Percentiles rank a stretch among this genome's conserved stretches.
Conservation (phyloP, 106 monocot species). For the Iris macrosiphon region DNA sequence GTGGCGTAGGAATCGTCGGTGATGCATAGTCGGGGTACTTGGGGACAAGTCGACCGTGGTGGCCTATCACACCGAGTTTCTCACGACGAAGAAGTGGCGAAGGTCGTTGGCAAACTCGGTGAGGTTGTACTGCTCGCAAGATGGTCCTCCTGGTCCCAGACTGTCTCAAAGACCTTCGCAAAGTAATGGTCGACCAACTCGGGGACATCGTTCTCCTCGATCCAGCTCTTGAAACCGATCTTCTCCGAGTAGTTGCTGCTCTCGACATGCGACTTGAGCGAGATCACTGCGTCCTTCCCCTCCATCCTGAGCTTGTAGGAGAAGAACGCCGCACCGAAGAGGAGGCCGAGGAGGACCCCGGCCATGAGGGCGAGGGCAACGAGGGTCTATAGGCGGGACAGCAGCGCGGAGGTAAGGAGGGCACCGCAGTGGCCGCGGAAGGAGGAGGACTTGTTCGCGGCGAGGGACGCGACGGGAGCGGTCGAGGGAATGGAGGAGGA, state of each 20-base stretch:
- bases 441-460: slow-evolving; percentile 16
- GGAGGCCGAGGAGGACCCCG: slow-evolving; percentile 33
- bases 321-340: slow-evolving; percentile 52
- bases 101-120: slow-evolving; percentile 47
- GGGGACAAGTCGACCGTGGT: too few relatives aligned
- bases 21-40: too few relatives aligned
- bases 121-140: slow-evolving; percentile 49
- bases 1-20: too few relatives aligned
- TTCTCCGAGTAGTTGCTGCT: slow-evolving; percentile 57
- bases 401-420: slow-evolving; percentile 18
- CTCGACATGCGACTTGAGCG: slow-evolving; percentile 50
- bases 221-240: slow-evolving; percentile 56
- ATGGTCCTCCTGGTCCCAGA: slow-evolving; percentile 49
- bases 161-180: slow-evolving; percentile 44
- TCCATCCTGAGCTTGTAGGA: slow-evolving; percentile 71
- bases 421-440: slow-evolving; percentile 1
- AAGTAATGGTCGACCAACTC: slow-evolving; percentile 49
- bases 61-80: too few relatives aligned
- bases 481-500: slow-evolving; percentile 21
- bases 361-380: slow-evolving; percentile 45
- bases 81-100: slow-evolving; percentile 41
- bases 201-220: slow-evolving; percentile 55
- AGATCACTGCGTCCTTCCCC: slow-evolving; percentile 55
- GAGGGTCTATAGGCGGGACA: slow-evolving; percentile 30
- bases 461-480: slow-evolving; percentile 20